Conservation (phyloP, 1,284 basidiomycete genomes). For the Somion occarium region DNA sequence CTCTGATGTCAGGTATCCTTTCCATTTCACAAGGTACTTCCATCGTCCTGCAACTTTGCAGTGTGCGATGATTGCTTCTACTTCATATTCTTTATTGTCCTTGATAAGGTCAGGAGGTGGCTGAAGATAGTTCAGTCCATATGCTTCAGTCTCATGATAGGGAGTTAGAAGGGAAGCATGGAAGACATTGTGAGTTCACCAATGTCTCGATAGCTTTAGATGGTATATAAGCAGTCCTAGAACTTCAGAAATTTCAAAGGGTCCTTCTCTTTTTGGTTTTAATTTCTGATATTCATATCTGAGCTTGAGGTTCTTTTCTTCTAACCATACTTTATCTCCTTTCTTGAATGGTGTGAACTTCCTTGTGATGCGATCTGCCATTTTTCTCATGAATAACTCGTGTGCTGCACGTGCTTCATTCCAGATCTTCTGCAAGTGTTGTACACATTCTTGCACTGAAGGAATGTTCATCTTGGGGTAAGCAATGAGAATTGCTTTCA, state of each 20-base stretch:
- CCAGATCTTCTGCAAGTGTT: not conserved
- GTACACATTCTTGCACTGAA: not conserved
- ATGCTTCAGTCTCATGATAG: slow-evolving; percentile 1
- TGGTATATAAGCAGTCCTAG: not conserved
- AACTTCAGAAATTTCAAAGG: too few relatives aligned
- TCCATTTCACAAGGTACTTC: not conserved
- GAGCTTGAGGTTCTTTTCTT: not conserved
- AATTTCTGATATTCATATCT: slow-evolving; percentile 4
- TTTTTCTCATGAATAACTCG: not conserved
- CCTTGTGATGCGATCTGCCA: not conserved
- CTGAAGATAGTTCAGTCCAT: slow-evolving; percentile 1
- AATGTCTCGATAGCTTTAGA: slow-evolving; percentile 2
- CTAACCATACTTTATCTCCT: too few relatives aligned
- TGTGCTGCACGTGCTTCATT: slow-evolving; percentile 5
- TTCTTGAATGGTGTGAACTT: slow-evolving; percentile 3
- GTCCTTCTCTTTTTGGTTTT: slow-evolving; percentile 4
- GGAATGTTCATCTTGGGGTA: not conserved
- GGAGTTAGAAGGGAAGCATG: not conserved
- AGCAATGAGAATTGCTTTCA: not conserved
- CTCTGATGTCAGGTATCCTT: slow-evolving; percentile 9
- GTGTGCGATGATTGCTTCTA: slow-evolving; percentile 3
- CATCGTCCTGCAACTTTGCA: not conserved
- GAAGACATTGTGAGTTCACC: slow-evolving; percentile 8
- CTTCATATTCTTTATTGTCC: slow-evolving; percentile 4
- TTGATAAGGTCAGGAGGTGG: too few relatives aligned